Percentiles rank a stretch among this genome's conserved stretches.
phyloP scores from a whole-genome alignment of 768 basidiomycete species.

The Tylopilus sp. region DNA sequence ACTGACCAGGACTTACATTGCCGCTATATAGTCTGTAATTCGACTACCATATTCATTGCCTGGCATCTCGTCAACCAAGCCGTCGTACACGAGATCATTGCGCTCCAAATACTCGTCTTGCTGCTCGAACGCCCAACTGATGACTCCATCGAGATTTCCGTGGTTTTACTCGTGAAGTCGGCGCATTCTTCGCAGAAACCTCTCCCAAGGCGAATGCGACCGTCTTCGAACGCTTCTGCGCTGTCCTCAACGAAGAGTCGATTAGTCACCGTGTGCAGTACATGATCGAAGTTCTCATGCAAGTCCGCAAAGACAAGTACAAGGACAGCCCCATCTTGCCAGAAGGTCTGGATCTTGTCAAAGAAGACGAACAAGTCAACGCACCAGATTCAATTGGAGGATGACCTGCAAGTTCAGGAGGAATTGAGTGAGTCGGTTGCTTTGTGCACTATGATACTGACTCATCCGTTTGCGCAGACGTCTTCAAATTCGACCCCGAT shows the following conservation, averaged over 20 bases:
- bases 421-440: conserved; percentile 72
- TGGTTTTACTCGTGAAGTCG: conserved; percentile 96
- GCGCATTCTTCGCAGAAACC: conserved; percentile 90
- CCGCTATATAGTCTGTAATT: conserved; percentile 82
- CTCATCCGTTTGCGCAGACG: conserved; percentile 49
- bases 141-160: conserved; percentile 97
- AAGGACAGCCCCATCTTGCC: conserved; percentile 96
- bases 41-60: conserved; percentile 86
- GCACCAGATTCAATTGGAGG: conserved; percentile 88
- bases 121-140: conserved; percentile 94
- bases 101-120: conserved; percentile 93
- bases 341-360: conserved; percentile 93
- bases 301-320: conserved; percentile 97
- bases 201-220: conserved; percentile 91
- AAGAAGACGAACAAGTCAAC: conserved; percentile 98
- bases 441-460: background rate
- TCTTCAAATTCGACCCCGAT: conserved; percentile 92
- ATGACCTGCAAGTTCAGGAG: conserved; percentile 92
- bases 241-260: conserved; percentile 89
- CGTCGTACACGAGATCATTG: conserved; percentile 91
- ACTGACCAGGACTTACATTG: background rate
- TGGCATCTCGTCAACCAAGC: conserved; percentile 94
- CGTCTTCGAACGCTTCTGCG: conserved; percentile 94
- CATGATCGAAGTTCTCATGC: conserved; percentile 99
- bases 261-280: conserved; percentile 98